Evolutionary conservation across 352 stramenopile genomes (phyloP), one percentile per base, ranked within the genome.

Genomic region (Pythium diclinum): DNA sequence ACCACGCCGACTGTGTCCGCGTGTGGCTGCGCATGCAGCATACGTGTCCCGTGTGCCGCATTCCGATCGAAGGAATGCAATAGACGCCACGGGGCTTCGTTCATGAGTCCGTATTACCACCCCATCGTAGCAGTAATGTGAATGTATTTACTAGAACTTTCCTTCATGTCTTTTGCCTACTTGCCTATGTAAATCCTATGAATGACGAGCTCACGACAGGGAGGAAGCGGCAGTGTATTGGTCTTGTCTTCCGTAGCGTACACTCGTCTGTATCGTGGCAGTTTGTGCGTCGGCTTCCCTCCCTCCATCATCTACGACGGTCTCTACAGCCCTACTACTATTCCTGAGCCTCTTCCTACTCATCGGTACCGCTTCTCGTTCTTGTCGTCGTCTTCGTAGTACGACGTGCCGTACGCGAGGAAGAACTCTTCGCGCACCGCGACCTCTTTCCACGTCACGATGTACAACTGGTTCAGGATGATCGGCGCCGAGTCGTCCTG

Each of bases 391-490:
- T 95, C 86, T 60, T 95, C 87, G 59, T 95, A 95, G 74, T 95
- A 95, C 13, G 83, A 92, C 53, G 87, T 95, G 65, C 87, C 87
- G 67, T 95, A 95, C 59, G 87, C 87, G 23, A 95, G 64, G 74
- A 95, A 95, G 69, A 95, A 95, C 71, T 95, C 87, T 56, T 93
- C 85, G 32, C 81, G 83, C 33, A 92, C 83, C 23, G 72, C 69
- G 48, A 95, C 87, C 53, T 93, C 84, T 56, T 95, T 95, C 87
- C 87, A 95, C 56, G 87, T 95, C 47, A 95, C 85, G 54, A 95
- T 91, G 65, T 95, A 95, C 14, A 95, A 70, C 69, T 95, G 87
- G 61, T 94, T 87, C 62, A 95, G 66, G 36, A 88, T 69, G 60
- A 95, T 95, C 13, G 84, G 75, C 53, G 79, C 88, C 58, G 76